Conservation (phyloP, 495 filamentous ascomycete genomes). For the Astrothelium macrocarpum region DNA sequence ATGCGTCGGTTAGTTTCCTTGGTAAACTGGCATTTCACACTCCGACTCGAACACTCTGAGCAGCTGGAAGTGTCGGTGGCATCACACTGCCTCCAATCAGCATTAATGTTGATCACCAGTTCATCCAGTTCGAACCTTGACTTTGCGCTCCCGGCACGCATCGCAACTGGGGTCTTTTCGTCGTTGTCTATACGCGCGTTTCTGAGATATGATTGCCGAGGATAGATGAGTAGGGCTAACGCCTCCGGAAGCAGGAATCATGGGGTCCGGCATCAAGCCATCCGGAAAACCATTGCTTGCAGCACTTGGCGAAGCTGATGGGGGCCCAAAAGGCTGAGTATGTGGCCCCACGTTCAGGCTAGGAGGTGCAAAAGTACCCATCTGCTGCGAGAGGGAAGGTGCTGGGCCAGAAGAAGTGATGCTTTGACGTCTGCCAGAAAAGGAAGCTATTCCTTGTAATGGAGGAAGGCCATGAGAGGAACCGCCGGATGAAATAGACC, state of each 20-base stretch:
- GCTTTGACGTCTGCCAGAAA: not conserved
- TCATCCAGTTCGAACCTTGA: conserved; percentile 54
- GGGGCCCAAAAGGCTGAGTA: conserved; percentile 15
- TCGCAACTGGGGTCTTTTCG: conserved; percentile 97
- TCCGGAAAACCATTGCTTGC: conserved; percentile 20
- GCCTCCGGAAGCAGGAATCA: conserved; percentile 32
- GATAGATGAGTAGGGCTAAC: conserved; percentile 40
- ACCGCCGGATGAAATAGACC: not conserved
- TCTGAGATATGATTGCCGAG: conserved; percentile 53
- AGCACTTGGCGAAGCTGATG: conserved; percentile 24
- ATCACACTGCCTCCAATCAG: conserved; percentile 56
- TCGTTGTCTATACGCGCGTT: conserved; percentile 87
- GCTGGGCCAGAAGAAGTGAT: not conserved
- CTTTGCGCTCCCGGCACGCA: conserved; percentile 93
- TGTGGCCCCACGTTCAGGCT: not conserved
- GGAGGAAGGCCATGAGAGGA: not conserved
- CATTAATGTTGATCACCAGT: not conserved
- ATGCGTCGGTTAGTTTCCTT: conserved; percentile 98
- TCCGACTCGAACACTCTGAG: conserved; percentile 89
- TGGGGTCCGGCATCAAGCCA: conserved; percentile 10
- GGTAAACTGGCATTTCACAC: conserved; percentile 95
- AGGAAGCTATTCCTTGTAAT: not conserved
- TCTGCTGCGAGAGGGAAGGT: not conserved
- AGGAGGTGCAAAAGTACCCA: conserved; percentile 3
- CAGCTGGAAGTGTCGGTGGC: conserved; percentile 92